A percentile compares a stretch with the other conserved stretches of the same genome.
phyloP scores from a whole-genome alignment of 164 flowering plant species.

The Piper betle region DNA sequence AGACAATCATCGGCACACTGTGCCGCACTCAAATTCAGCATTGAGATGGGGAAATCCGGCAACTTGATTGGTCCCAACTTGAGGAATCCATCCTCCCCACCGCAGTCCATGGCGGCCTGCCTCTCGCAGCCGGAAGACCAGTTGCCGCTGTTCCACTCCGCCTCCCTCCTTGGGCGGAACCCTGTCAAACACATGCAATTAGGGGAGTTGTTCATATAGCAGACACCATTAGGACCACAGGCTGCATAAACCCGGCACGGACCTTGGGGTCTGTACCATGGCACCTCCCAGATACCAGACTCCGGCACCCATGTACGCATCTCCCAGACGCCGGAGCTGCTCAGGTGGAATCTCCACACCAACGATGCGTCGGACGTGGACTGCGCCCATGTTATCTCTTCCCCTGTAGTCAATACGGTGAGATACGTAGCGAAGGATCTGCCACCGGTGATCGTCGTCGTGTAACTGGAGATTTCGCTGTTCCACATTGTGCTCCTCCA shows the following conservation, averaged over 20 bases:
- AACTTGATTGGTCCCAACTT: slow-evolving; percentile 2
- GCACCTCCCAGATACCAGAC: background rate
- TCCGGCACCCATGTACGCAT: slow-evolving; percentile 1
- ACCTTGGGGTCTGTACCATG: background rate
- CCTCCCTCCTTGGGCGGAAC: background rate
- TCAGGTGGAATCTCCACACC: background rate
- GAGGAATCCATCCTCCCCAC: slow-evolving; percentile 1
- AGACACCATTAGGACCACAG: slow-evolving; percentile 5
- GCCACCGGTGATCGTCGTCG: background rate
- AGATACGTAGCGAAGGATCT: slow-evolving; percentile 6
- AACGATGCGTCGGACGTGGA: background rate
- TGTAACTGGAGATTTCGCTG: background rate
- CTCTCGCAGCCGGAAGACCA: slow-evolving; percentile 9
- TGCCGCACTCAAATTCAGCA: background rate
- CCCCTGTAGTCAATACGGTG: background rate
- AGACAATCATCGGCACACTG: slow-evolving; percentile 4
- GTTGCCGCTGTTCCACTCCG: slow-evolving; percentile 4
- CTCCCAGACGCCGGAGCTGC: background rate
- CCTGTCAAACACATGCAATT: slow-evolving; percentile 5
- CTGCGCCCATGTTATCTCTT: background rate
- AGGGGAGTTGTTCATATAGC: background rate
- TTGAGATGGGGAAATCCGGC: slow-evolving; percentile 7
- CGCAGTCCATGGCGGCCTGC: slow-evolving; percentile 3
- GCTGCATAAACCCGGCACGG: background rate
- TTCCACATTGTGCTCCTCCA: slow-evolving; percentile 4